Evolutionary conservation across 2,329 filamentous ascomycete genomes (phyloP), one percentile per base, ranked within the genome.

Genomic region (Sclerotinia trifoliorum): DNA sequence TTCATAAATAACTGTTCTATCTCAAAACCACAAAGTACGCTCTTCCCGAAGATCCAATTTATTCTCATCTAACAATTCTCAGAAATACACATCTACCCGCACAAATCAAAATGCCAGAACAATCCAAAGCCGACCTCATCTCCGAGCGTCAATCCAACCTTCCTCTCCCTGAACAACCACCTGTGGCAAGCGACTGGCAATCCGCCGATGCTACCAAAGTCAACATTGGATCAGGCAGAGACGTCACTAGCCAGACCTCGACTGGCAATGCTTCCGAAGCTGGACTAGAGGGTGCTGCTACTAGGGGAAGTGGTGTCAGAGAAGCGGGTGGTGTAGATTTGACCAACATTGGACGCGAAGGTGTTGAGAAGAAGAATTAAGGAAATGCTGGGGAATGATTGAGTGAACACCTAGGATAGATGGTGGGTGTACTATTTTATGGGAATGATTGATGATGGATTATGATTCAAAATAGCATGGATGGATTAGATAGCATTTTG

Each of bases 161-260:
- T 44, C 90, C 91, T 64, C 86, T 94, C 63, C 92, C 92, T 24
- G 91, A 94, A 2, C 84, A 94, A 73, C 92, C 92, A 29, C 90
- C 91, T 1, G 81, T 80, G n/a, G 81, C 87, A n/a, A 90, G 90
- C 6, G 91, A 95, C 83, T 93, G 88, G 84, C 88, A 94, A 78
- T 92, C 89, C 0, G 82, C 85, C 63, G 90, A 94, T 75, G 83
- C 83, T 44, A 81, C 85, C 71, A 91, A 81, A 67, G 88, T 91
- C 76, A 90, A 92, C 76, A 87, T 91, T 60, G 89, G 90, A 24
- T 32, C 72, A 26, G 79, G 83, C 66, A 26, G 65, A 32, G 73
- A 84, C 81, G 65, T 83, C 85, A 70, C 79, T 17, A 66, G 56
- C 44, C 62, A 69, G 42, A 55, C 88, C 57, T 85, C 86, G 5